Base-by-base conservation (phyloP, 1,284 basidiomycete species). In the Termitomyces sp. region DNA sequence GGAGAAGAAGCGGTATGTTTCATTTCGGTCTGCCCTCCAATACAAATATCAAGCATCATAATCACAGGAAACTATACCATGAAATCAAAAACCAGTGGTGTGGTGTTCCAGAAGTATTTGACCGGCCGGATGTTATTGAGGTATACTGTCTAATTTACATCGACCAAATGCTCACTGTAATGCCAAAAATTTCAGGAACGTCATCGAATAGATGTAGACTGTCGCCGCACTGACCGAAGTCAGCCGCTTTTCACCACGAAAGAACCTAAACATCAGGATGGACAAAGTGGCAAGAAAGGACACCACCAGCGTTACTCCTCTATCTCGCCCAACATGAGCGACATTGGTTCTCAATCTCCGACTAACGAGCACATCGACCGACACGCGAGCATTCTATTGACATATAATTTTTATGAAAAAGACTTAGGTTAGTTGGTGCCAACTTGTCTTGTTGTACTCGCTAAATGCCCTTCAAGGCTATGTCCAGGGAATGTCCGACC, bases 401-500 rank as follows among this genome's bases (percentile, higher is more conserved):
- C 94, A 0, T 99, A 98, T 65, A 93, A 96, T 62, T 90, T 93
- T 64, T 92, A 91, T 62, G 87, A 94, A 67, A 92, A 86, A 64
- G 87, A 93, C 21, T 78, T 96, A 43, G 94, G 93, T 92, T 64
- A 64, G 84, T 8, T 43, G 43, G 58, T 41, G 17, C 24, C 28
- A 5, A 19, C 38, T 41, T 31, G 39, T 15, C 38, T 13, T 44
- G 38, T 44, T 58, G 6, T 41, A 9, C 12, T 47, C 21, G 61
- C 50, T 21, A 48, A 47, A 8, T 66, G 59, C 72, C 58, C 10
- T 38, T 7, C 15, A 58, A 88, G 87, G 88, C 24, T 94, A 96
- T 67, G 94, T 94, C 2, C 91, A 98, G 73, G 94, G 97, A 31
- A 99, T 99, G 97, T 95, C 92, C 1, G 97, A 99, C 68, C 80